These are phyloP conservation scores for Ramaria rubella DNA, from an alignment of 768 basidiomycete species.

Conservation along the genomic window DNA sequence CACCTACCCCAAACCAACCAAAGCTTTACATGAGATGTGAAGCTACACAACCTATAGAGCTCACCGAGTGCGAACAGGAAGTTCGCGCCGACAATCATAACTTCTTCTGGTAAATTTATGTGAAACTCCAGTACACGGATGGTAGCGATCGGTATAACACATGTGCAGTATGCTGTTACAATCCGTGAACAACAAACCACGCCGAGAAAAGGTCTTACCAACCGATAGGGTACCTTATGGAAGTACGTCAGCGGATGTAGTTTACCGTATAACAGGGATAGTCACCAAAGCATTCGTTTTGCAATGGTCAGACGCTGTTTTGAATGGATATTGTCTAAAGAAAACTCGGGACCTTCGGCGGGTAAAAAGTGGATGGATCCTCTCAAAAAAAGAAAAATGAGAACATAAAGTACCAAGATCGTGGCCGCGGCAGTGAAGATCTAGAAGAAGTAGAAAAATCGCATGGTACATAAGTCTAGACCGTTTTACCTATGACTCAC, in stretches of 20 bases:
- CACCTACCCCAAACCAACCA: not conserved
- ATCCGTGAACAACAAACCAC: not conserved
- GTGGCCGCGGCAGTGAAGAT: not conserved
- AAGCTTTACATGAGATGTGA: not conserved
- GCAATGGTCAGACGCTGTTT: not conserved
- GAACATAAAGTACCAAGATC: conserved; percentile 1
- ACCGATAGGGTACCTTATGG: conserved; percentile 6
- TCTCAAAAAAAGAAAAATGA: not conserved
- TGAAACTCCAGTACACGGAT: not conserved
- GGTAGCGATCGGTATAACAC: conserved; percentile 1
- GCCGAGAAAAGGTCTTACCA: not conserved
- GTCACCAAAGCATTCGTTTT: conserved; percentile 8
- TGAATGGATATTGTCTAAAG: not conserved
- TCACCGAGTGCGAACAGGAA: conserved; percentile 7
- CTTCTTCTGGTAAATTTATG: not conserved
- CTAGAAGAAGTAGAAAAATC: not conserved
- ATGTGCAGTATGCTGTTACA: not conserved
- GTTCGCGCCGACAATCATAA: conserved; percentile 2
- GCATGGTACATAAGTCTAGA: not conserved
- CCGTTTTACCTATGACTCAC: not conserved
- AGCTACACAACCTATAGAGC: not conserved
- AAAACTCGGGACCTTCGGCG: not conserved
- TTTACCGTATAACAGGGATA: not conserved
- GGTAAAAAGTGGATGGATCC: not conserved
- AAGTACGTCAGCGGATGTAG: not conserved